Base-by-base conservation (phyloP, 225 moss, liverwort and hornwort genomes). In the Climacium dendroides region DNA sequence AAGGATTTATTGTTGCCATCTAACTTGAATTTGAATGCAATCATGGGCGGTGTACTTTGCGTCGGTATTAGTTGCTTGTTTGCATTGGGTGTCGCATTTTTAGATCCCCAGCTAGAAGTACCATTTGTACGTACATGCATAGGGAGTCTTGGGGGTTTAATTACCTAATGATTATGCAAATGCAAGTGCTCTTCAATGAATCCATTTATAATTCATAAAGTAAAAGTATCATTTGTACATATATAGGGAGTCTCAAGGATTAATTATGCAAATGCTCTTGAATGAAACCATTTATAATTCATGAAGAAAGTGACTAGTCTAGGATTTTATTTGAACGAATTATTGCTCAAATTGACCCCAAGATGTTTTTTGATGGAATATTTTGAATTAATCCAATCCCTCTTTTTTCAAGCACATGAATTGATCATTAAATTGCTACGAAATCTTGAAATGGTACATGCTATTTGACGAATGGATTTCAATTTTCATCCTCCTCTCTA, bases 101-200 rank as follows among this genome's bases (percentile, higher is more conserved):
- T 2, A n/a, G 25, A 22, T 20, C 12, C 2, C 67, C 4, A 10
- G 13, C 13, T 10, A 13, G 3, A 41, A 41, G 69, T 70, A 71
- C 2, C 15, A 71, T 15, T 70, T 0, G 5, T 15, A 41, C 0
- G 5, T 15, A 41, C 2, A 7, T 41, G 15, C 9, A 5, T 41
- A 41, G 3, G 15, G 28, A 26, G 0, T 10, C 3, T 6, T 10
- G 3, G 3, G 3, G 10, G 45, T 2, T 0, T 29, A 10, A 6
- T 72, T 72, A 29, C 0, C n/a, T n/a, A n/a, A n/a, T n/a, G n/a
- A n/a, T n/a, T n/a, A n/a, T n/a, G n/a, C n/a, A n/a, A n/a, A n/a
- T n/a, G 0, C 28, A 10, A 72, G 29, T 45, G 29, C 3, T 71
- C 17, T 71, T 5, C 6, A 37, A n/a, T 6, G 12, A 12, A 20